Percentiles rank a stretch among this genome's conserved stretches.
phyloP scores from a whole-genome alignment of 2,329 filamentous ascomycete species.

The Fusarium irregulare region DNA sequence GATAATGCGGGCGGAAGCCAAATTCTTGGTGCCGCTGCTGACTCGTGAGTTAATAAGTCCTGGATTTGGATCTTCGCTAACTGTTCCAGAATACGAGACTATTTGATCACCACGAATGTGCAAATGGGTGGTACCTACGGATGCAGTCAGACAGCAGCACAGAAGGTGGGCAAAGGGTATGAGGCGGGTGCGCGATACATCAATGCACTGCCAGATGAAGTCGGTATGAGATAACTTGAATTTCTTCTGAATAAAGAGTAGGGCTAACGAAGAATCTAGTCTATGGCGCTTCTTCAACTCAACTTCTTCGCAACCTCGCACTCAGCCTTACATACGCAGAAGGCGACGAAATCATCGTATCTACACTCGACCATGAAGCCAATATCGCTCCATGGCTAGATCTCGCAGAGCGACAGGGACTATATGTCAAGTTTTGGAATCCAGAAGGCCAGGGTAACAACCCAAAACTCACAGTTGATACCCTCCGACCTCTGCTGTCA shows the following conservation, averaged over 20 bases:
- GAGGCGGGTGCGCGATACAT: slow-evolving; percentile 76
- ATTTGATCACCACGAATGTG: slow-evolving; percentile 76
- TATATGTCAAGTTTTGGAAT: slow-evolving; percentile 47
- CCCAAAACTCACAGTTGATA: slow-evolving; percentile 68
- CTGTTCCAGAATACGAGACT: slow-evolving; percentile 63
- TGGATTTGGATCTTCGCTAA: slow-evolving; percentile 56
- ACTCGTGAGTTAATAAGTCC: not conserved
- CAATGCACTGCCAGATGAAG: slow-evolving; percentile 73
- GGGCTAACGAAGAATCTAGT: not conserved
- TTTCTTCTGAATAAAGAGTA: rapidly evolving
- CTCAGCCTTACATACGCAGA: slow-evolving; percentile 62
- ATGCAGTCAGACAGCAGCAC: slow-evolving; percentile 69
- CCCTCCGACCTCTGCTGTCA: slow-evolving; percentile 69
- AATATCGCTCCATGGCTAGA: slow-evolving; percentile 80
- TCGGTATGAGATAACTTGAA: slow-evolving; percentile 57
- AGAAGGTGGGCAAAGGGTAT: slow-evolving; percentile 60
- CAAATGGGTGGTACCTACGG: slow-evolving; percentile 79
- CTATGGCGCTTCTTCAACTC: slow-evolving; percentile 79
- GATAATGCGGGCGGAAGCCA: slow-evolving; percentile 85
- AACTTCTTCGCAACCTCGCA: slow-evolving; percentile 78
- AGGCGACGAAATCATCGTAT: slow-evolving; percentile 76
- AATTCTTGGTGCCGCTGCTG: slow-evolving; percentile 67
- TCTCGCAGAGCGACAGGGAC: slow-evolving; percentile 69
- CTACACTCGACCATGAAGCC: slow-evolving; percentile 80
- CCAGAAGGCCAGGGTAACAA: slow-evolving; percentile 43